Percentiles rank a stretch among this genome's conserved stretches.
These are phyloP conservation scores for Dryas drummondii DNA, from an alignment of 306 rosid species.

Conservation along the genomic window DNA sequence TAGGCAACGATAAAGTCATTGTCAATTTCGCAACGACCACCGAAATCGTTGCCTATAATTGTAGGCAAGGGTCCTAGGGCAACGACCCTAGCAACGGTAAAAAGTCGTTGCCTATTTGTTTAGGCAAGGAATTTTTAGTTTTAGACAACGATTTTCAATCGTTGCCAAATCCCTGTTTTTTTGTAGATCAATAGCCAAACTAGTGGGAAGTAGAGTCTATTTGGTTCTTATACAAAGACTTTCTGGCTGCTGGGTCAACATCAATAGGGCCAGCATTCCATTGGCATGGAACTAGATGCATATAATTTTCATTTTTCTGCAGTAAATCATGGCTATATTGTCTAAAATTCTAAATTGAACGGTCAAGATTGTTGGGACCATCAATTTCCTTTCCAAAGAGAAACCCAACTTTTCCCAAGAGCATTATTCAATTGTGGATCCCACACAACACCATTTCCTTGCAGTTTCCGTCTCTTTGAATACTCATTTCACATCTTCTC, in stretches of 20 bases:
- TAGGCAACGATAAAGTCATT: too few relatives aligned
- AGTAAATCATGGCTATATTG: not conserved
- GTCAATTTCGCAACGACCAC: too few relatives aligned
- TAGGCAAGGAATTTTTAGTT: too few relatives aligned
- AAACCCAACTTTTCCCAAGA: not conserved
- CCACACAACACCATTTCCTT: slow-evolving; percentile 26
- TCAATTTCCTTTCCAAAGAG: not conserved
- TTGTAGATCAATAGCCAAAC: slow-evolving; percentile 7
- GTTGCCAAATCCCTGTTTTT: too few relatives aligned
- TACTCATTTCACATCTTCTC: not conserved
- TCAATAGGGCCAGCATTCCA: not conserved
- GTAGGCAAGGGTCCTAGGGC: too few relatives aligned
- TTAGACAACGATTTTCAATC: slow-evolving; percentile 2
- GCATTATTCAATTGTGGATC: slow-evolving; percentile 33
- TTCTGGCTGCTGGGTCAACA: not conserved
- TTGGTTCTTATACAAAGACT: not conserved
- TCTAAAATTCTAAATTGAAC: not conserved
- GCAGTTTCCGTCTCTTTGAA: slow-evolving; percentile 32
- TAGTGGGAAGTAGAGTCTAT: not conserved
- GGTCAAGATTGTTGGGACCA: not conserved
- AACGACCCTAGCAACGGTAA: too few relatives aligned
- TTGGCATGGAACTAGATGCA: not conserved
- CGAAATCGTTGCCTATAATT: too few relatives aligned
- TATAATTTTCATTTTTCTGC: not conserved
- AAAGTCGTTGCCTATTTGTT: too few relatives aligned